A percentile compares a stretch with the other conserved stretches of the same genome.
Evolutionary conservation across 1,139 yeast genomes (phyloP).

Genomic region (Eremothecium coryli): DNA sequence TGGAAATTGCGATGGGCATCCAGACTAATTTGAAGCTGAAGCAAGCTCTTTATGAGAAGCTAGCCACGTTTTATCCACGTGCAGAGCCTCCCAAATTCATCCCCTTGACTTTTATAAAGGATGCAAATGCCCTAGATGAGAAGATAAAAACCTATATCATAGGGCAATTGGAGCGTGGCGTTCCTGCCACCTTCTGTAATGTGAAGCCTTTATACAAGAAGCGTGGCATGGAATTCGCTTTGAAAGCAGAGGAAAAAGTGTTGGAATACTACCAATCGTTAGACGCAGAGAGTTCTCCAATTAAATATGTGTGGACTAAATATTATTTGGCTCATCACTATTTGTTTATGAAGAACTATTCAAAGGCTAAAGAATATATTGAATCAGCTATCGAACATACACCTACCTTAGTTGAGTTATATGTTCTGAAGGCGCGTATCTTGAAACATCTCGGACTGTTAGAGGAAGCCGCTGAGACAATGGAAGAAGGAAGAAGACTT

Average conservation of each 20-base stretch:
- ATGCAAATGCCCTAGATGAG: constrained; percentile 39
- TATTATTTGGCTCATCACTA: constrained; percentile 79
- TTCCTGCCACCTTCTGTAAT: constrained; percentile 83
- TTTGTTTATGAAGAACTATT: constrained; percentile 45
- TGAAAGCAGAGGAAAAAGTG: constrained; percentile 47
- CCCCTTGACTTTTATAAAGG: constrained; percentile 66
- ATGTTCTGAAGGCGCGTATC: constrained; percentile 72
- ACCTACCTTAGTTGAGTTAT: constrained; percentile 76
- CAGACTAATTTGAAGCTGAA: constrained; percentile 36
- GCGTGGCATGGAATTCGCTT: constrained; percentile 20
- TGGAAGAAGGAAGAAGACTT: constrained; percentile 63
- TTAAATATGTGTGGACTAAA: constrained; percentile 61
- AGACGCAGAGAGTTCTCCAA: constrained; percentile 36
- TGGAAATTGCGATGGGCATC: constrained; percentile 56
- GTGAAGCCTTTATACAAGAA: constrained; percentile 70
- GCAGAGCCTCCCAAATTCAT: constrained; percentile 73
- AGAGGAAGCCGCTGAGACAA: constrained; percentile 50
- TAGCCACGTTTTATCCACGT: constrained; percentile 65
- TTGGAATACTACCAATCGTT: constrained; percentile 36
- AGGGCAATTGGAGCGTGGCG: constrained; percentile 63
- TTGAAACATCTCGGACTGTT: constrained; percentile 61
- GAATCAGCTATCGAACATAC: constrained; percentile 63
- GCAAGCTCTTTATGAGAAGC: constrained; percentile 50
- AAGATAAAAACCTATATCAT: constrained; percentile 46
- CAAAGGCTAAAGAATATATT: constrained; percentile 45